A percentile compares a stretch with the other conserved stretches of the same genome.
Conservation (phyloP, 2,329 filamentous ascomycete genomes). For the Polychaeton citri region DNA sequence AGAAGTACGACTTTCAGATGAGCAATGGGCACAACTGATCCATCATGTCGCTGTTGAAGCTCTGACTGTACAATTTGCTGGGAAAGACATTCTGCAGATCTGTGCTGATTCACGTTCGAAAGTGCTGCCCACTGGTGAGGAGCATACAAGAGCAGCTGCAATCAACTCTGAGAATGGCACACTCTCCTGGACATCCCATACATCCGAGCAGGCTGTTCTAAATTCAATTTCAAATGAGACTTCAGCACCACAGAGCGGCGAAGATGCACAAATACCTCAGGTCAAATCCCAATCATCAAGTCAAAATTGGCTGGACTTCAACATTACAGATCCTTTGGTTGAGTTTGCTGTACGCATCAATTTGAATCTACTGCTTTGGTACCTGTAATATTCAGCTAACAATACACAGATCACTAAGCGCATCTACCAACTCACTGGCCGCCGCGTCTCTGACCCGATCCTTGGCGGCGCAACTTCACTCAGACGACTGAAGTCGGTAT, state of each 20-base stretch:
- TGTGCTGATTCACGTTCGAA: constrained; percentile 14
- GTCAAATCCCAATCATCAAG: background rate
- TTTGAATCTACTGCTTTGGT: too few species aligned
- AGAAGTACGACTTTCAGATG: constrained; percentile 21
- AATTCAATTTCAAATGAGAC: too few species aligned
- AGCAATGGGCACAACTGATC: constrained; percentile 29
- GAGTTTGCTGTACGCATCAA: constrained; percentile 67
- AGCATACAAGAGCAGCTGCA: background rate
- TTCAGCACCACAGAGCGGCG: too few species aligned
- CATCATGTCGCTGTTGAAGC: constrained; percentile 46
- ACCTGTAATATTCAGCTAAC: constrained; percentile 9
- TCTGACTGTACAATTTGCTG: constrained; percentile 33
- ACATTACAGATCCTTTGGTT: constrained; percentile 43
- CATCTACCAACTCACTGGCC: constrained; percentile 67
- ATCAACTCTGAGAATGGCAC: background rate
- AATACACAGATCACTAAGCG: constrained; percentile 62
- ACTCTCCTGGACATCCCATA: background rate
- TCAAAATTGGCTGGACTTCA: constrained; percentile 42
- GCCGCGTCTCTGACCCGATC: constrained; percentile 57
- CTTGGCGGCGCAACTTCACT: constrained; percentile 32
- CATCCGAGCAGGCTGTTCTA: background rate
- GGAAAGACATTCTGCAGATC: constrained; percentile 20
- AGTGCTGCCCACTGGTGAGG: background rate
- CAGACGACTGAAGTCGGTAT: constrained; percentile 23
- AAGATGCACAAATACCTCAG: too few species aligned